Evolutionary conservation across 441 rosid genomes (phyloP), one percentile per base, ranked within the genome.

Genomic region (Flueggea neowawraea): DNA sequence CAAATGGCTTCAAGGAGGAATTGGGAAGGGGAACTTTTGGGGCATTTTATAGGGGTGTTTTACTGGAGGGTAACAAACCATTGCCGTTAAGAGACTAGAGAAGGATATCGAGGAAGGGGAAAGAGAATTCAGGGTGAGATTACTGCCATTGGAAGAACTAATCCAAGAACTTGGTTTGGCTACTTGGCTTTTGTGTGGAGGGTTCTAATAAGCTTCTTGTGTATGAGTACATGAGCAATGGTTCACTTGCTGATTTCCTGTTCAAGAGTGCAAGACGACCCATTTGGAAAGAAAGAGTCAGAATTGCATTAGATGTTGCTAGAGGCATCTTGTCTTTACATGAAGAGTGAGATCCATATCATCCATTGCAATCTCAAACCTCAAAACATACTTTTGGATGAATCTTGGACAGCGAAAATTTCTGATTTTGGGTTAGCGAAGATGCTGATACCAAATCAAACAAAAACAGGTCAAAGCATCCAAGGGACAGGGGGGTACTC

Each of bases 11-110:
- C 65, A 44, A 2, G 45, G 78, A 83, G 51, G 82, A 76, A 60
- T 44, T 83, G 9, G 88, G 84, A 0, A 76, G 68, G 53, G 80
- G 84, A 17, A 57, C 73, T 1, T 84, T 67, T 0, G 81, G 75
- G 11, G 58, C 66, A 3, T 77, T 84, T 10, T 77, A 75, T 54
- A 78, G 73, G 54, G 82, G 84, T 4, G 7, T 61, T 3, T 12
- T 78, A 55, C 22, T 1, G 13, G 31, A 43, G 53, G 57, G 67
- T 6, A 14, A 16, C 31, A 72, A 48, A 17, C 16, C 0, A 45
- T 77, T 8, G 84, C 84, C 0, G 65, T 71, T 28, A 77, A 79
- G 74, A 71, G 77, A 48, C 64, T 79, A 0, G 74, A 79, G 14
- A 71, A 61, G 45, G 8, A 43, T 13, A 32, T 71, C 17, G 54